phyloP scores from a whole-genome alignment of 257 asterid species.

The Cynanchum wilfordii region DNA sequence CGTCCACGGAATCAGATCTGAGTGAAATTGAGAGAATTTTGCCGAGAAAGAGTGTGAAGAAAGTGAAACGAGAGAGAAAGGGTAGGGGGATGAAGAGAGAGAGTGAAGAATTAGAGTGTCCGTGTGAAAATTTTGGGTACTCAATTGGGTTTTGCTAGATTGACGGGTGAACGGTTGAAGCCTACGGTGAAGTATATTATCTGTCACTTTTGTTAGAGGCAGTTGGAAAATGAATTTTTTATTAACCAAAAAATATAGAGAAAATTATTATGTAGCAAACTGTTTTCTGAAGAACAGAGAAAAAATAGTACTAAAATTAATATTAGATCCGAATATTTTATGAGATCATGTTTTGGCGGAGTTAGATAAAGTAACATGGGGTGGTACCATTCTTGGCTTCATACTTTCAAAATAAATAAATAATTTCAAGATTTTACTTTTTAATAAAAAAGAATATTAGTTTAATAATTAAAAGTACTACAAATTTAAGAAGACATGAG shows the following conservation, averaged over 20 bases:
- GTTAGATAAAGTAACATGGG: neutral
- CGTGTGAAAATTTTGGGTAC: constrained; percentile 14
- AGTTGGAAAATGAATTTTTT: constrained; percentile 9
- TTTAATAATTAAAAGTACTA: too few relatives aligned
- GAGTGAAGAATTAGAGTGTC: constrained; percentile 25
- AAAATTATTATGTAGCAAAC: neutral
- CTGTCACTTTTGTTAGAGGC: constrained; percentile 17
- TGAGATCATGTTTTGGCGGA: neutral
- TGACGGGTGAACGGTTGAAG: constrained; percentile 30
- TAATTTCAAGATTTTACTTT: too few relatives aligned
- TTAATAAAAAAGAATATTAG: too few relatives aligned
- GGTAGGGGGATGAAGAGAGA: neutral
- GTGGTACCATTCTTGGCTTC: neutral
- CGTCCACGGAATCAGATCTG: constrained; percentile 30
- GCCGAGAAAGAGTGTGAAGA: constrained; percentile 6
- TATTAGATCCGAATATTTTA: neutral
- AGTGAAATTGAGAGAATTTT: constrained; percentile 11
- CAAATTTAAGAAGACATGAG: too few relatives aligned
- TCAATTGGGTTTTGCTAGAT: constrained; percentile 31
- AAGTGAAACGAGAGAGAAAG: constrained; percentile 24
- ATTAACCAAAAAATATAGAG: neutral
- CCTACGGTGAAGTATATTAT: neutral
- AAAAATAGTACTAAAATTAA: neutral
- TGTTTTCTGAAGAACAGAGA: neutral
- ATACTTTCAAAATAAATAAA: too few relatives aligned